Percentiles rank a stretch among this genome's conserved stretches.
These are phyloP conservation scores for Penicillium longicatenatum DNA, from an alignment of 495 filamentous ascomycete species.

Conservation along the genomic window DNA sequence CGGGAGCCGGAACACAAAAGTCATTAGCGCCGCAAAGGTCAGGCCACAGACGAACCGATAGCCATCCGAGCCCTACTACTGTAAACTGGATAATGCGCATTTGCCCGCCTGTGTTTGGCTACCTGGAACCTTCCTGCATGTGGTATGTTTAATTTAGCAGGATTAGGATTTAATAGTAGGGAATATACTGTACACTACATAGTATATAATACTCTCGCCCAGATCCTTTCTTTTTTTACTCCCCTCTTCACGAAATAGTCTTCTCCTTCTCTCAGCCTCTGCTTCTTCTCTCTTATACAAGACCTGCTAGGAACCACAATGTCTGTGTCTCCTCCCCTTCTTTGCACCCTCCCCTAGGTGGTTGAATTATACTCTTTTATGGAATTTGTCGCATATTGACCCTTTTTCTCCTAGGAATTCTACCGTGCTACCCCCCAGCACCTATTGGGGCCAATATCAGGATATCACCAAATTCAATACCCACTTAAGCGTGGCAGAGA, in stretches of 20 bases:
- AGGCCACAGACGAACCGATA: constrained; percentile 14
- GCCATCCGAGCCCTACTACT: constrained; percentile 18
- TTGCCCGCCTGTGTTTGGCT: constrained; percentile 18
- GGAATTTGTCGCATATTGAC: constrained; percentile 20
- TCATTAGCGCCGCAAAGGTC: constrained; percentile 12
- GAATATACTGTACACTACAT: constrained; percentile 15
- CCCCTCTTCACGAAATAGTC: constrained; percentile 18
- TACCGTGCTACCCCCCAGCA: constrained; percentile 54
- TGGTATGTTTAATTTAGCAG: constrained; percentile 15
- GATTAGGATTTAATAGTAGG: constrained; percentile 12
- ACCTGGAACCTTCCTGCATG: constrained; percentile 15
- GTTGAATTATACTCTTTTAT: constrained; percentile 19
- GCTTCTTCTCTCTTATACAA: constrained; percentile 23
- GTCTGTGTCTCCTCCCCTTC: constrained; percentile 18
- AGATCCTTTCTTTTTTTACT: constrained; percentile 18
- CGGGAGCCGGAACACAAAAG: constrained; percentile 12
- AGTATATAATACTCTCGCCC: constrained; percentile 13
- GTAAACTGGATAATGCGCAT: constrained; percentile 15
- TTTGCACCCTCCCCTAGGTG: constrained; percentile 7
- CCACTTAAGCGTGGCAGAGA: constrained; percentile 80
- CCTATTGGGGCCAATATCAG: constrained; percentile 81
- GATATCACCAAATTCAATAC: constrained; percentile 87
- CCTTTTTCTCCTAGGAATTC: constrained; percentile 51
- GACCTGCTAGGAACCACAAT: constrained; percentile 22
- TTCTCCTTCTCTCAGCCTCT: constrained; percentile 19